Percentiles rank a stretch among this genome's conserved stretches.
phyloP scores from a whole-genome alignment of 768 basidiomycete species.

The Hirschioporus abietinus region DNA sequence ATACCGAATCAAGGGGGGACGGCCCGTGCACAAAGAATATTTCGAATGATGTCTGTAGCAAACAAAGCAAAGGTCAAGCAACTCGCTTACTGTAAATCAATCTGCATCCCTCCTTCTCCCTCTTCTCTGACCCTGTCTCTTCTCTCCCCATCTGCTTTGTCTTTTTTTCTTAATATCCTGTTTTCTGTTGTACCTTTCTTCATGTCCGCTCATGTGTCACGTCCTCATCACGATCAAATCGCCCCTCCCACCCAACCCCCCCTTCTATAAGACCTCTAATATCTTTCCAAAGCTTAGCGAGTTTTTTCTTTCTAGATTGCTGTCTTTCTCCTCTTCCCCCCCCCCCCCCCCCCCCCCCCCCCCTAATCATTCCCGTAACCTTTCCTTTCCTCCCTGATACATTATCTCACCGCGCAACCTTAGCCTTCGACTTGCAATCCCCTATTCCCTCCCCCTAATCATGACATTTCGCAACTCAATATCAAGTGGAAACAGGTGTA shows the following conservation, averaged over 20 bases:
- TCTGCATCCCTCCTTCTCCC: background rate
- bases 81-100: constrained; percentile 1
- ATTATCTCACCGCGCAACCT: background rate
- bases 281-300: background rate
- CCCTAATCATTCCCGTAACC: background rate
- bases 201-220: background rate
- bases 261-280: background rate
- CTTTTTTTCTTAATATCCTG: background rate
- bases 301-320: background rate
- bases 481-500: background rate
- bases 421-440: background rate
- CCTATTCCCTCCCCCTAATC: background rate
- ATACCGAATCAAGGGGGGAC: background rate
- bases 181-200: background rate
- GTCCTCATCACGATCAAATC: background rate
- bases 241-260: no score
- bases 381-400: background rate
- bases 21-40: background rate
- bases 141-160: background rate
- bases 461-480: background rate
- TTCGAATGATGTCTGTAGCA: background rate
- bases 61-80: constrained; percentile 1
- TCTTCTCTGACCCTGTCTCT: background rate
- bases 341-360: no score
- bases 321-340: background rate